A percentile compares a stretch with the other conserved stretches of the same genome.
Evolutionary conservation across 495 filamentous ascomycete genomes (phyloP).

Genomic region (Aspergillus sparsus): DNA sequence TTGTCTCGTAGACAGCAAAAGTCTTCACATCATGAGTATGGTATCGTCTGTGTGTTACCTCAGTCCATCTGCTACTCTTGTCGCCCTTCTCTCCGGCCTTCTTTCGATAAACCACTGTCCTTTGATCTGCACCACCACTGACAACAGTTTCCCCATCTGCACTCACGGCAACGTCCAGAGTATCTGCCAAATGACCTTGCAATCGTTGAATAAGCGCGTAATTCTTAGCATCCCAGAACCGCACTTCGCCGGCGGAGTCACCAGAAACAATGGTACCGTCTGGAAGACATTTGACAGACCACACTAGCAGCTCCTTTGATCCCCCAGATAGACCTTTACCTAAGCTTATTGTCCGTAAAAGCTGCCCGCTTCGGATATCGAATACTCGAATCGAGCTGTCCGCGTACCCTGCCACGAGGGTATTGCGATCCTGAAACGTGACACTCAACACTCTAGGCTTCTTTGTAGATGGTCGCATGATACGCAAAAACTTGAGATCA

Average conservation of each 20-base stretch:
- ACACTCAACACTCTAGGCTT: slow-evolving; percentile 85
- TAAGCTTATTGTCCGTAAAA: slow-evolving; percentile 78
- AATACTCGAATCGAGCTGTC: slow-evolving; percentile 90
- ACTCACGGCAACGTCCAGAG: slow-evolving; percentile 78
- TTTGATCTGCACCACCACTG: slow-evolving; percentile 87
- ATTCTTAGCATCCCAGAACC: slow-evolving; percentile 90
- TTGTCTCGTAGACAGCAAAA: slow-evolving; percentile 86
- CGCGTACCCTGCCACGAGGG: slow-evolving; percentile 84
- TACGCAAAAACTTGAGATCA: slow-evolving; percentile 69
- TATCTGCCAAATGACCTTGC: slow-evolving; percentile 83
- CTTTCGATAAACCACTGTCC: slow-evolving; percentile 75
- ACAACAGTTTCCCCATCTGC: slow-evolving; percentile 81
- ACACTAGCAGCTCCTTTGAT: slow-evolving; percentile 83
- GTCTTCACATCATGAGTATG: slow-evolving; percentile 94
- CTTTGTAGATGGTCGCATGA: slow-evolving; percentile 74
- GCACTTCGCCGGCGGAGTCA: slow-evolving; percentile 89
- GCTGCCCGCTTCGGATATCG: slow-evolving; percentile 75
- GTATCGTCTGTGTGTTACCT: slow-evolving; percentile 76
- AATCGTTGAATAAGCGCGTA: slow-evolving; percentile 84
- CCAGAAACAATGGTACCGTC: slow-evolving; percentile 91
- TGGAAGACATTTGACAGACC: slow-evolving; percentile 83
- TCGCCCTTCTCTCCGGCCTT: slow-evolving; percentile 55
- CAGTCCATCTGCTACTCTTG: slow-evolving; percentile 70
- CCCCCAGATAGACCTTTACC: slow-evolving; percentile 74
- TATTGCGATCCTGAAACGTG: slow-evolving; percentile 79